These are phyloP conservation scores for Cryptococcus wingfieldii DNA, from an alignment of 1,284 basidiomycete genomes.

Conservation along the genomic window DNA sequence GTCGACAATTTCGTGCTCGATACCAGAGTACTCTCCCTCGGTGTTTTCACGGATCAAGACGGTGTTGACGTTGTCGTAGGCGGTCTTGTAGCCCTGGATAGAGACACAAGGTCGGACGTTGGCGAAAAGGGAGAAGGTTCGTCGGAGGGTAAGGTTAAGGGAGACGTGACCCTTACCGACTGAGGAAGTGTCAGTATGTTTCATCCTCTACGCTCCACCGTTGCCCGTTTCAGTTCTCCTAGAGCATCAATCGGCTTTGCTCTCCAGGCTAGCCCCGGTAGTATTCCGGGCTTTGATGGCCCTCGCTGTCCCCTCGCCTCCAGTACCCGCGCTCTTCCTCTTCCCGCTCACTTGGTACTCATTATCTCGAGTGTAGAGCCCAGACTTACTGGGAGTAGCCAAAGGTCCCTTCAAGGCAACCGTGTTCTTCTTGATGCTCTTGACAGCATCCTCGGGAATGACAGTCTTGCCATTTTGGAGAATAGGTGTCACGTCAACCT, in stretches of 20 bases:
- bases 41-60: slow-evolving; percentile 99
- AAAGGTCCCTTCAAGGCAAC: slow-evolving; percentile 96
- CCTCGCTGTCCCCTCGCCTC: too few species aligned
- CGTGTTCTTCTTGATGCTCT: slow-evolving; percentile 92
- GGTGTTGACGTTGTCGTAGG: slow-evolving; percentile 97
- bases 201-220: background rate
- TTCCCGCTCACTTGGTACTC: background rate
- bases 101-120: slow-evolving; percentile 97
- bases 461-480: slow-evolving; percentile 93
- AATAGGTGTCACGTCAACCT: slow-evolving; percentile 92
- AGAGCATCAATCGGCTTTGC: too few species aligned
- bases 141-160: slow-evolving; percentile 90
- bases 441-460: slow-evolving; percentile 88
- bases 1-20: slow-evolving; percentile 95
- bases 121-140: slow-evolving; percentile 97
- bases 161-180: slow-evolving; percentile 99
- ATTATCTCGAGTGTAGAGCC: background rate
- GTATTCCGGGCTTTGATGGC: too few species aligned
- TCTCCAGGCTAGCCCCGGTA: too few species aligned
- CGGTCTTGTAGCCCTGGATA: slow-evolving; percentile 95
- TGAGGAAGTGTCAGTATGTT: slow-evolving; percentile 47
- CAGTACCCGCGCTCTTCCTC: too few species aligned
- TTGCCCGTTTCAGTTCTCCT: too few species aligned
- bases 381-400: slow-evolving; percentile 79
- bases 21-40: slow-evolving; percentile 99